Percentiles rank a stretch among this genome's conserved stretches.
Evolutionary conservation across 805 yeast genomes (phyloP).

Genomic region (Wickerhamomyces xylosicus): DNA sequence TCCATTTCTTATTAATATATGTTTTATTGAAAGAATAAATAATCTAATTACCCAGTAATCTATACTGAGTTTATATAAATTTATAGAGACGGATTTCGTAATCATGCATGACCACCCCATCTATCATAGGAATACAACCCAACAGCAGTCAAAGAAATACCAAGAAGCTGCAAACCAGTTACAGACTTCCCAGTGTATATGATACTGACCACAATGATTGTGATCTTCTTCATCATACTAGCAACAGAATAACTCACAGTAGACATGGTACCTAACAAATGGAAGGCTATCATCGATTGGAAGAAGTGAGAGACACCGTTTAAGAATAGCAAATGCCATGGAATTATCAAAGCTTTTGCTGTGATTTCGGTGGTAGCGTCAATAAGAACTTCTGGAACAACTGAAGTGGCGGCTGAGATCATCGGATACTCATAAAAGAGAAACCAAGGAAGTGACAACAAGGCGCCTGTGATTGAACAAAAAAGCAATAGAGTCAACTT

Average conservation of each 20-base stretch:
- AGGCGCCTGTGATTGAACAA: slow-evolving; percentile 64
- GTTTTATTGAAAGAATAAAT: background rate
- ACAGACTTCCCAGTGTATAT: slow-evolving; percentile 42
- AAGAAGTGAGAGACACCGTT: slow-evolving; percentile 72
- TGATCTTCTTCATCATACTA: slow-evolving; percentile 79
- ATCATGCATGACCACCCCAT: slow-evolving; percentile 29
- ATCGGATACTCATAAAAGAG: slow-evolving; percentile 46
- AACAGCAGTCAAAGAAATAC: slow-evolving; percentile 37
- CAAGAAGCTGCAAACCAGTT: slow-evolving; percentile 34
- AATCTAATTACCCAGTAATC: no score
- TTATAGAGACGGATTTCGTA: background rate
- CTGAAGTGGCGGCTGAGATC: slow-evolving; percentile 10
- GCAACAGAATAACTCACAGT: slow-evolving; percentile 85
- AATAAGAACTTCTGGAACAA: slow-evolving; percentile 16
- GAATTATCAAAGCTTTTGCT: slow-evolving; percentile 14
- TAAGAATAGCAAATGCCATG: slow-evolving; percentile 40
- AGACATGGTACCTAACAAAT: slow-evolving; percentile 68
- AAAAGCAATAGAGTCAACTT: slow-evolving; percentile 74
- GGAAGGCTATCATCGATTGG: slow-evolving; percentile 76
- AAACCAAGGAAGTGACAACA: slow-evolving; percentile 68
- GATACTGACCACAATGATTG: slow-evolving; percentile 72
- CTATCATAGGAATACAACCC: slow-evolving; percentile 58
- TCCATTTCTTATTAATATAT: no score
- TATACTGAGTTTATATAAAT: no score
- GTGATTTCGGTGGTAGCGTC: background rate